Evolutionary conservation across 805 yeast genomes (phyloP), one percentile per base, ranked within the genome.

Genomic region (Yarrowia keelungensis): DNA sequence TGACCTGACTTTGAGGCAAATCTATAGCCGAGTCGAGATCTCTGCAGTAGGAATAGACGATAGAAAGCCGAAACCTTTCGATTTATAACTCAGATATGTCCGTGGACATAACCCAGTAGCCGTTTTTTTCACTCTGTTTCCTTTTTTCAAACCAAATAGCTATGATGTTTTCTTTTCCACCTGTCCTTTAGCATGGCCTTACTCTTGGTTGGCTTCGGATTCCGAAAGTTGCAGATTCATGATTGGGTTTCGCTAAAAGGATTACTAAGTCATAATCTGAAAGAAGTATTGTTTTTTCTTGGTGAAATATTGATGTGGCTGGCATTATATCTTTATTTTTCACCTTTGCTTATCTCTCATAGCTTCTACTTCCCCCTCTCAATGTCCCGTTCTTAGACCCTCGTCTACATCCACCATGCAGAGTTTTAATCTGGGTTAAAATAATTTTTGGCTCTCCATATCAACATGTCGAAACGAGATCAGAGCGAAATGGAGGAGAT

Each of bases 381-480:
- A 26, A 26, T 26, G 32, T 26, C 32, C 32, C 32, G 32, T 26
- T 26, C 32, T 26, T 26, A 26, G 32, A 5, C 32, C 32, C 32
- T 26, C 59, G 7, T 36, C 36, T 22, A 26, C 47, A 26, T 56
- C 14, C 16, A 7, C 22, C 47, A 56, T 56, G 62, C 62, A 56
- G 65, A 59, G 38, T 56, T 56, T 56, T 42, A 39, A 54, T 54
- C 38, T 16, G 51, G 51, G n/a, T 47, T 47, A 41, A 46, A 26
- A 26, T 38, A 11, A 47, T 53, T 38, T 56, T 41, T 39, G 32
- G 32, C 42, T 41, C 26, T 56, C 2, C 15, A n/a, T 7, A 47
- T n/a, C 16, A 45, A 26, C 64, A 59, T 59, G 65, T 59, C 51
- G 51, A 59, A 59, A 45, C 65, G 65, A 59, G 65, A 59, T 9